Base-by-base conservation (phyloP, 805 yeast genomes). In the Nakazawaea ernobii region DNA sequence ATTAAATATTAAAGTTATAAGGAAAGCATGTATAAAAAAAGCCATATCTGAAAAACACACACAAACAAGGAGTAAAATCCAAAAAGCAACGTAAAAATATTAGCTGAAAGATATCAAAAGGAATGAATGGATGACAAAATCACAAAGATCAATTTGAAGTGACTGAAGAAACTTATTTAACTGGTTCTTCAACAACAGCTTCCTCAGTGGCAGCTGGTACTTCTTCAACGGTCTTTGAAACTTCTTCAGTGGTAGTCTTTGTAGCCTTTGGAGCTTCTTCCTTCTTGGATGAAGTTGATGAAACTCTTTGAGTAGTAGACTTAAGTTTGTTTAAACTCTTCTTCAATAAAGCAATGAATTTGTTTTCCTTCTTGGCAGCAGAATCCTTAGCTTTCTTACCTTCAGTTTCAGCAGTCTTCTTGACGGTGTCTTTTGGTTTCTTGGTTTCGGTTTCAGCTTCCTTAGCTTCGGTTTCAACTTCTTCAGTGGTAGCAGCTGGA, bases 401-500 rank as follows among this genome's bases (percentile, higher is more conserved):
- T 30, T 24, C 45, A 17, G 46, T 30, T 30, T 30, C 32, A 10
- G 10, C 32, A 30, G 32, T 26, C 41, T 41, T 48, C 40, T 32
- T 27, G 17, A 20, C 27, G 11, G 40, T n/a, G 4, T 35, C 41
- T 35, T 48, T 39, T n/a, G 43, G 41, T 15, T 26, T 27, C 28
- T 28, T 42, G 11, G 32, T 14, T 30, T 24, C 45, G 20, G 46
- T 30, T 30, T 30, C 32, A 10, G 10, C 46, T 7, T 15, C 35
- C 33, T 35, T 46, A 27, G 33, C 42, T 24, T n/a, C 38, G 32
- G 49, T 14, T n/a, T 26, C 38, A 9, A 13, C 39, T n/a, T 27
- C 43, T 30, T 43, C 43, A 17, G 17, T 36, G 9, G 27, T 42
- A 5, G 30, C 32, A 40, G 38, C 43, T 13, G 27, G 42, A 35